phyloP scores from a whole-genome alignment of 2,329 filamentous ascomycete genomes.

The Scolecobasidium constrictum region DNA sequence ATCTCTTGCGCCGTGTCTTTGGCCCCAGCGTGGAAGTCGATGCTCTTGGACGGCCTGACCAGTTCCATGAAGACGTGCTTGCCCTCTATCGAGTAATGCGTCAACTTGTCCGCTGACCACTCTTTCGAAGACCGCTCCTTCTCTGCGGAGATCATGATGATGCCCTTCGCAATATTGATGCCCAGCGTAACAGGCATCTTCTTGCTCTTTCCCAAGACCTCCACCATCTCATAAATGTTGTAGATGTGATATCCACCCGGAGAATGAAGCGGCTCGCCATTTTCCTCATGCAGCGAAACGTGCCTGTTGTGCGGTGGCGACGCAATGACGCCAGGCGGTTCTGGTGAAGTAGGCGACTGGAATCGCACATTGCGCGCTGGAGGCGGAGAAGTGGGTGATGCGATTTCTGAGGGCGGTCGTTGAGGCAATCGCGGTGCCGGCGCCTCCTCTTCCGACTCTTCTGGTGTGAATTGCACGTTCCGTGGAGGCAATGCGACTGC shows the following conservation, averaged over 20 bases:
- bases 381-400: slow-evolving; percentile 33
- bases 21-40: slow-evolving; percentile 93
- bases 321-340: slow-evolving; percentile 29
- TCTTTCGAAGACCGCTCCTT: slow-evolving; percentile 76
- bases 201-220: slow-evolving; percentile 92
- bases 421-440: slow-evolving; percentile 51
- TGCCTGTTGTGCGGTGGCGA: slow-evolving; percentile 47
- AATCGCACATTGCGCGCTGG: slow-evolving; percentile 22
- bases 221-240: slow-evolving; percentile 95
- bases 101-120: slow-evolving; percentile 90
- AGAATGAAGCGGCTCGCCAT: slow-evolving; percentile 38
- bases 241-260: slow-evolving; percentile 87
- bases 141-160: slow-evolving; percentile 84
- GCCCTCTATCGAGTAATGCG: slow-evolving; percentile 94
- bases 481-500: slow-evolving; percentile 36
- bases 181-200: slow-evolving; percentile 97
- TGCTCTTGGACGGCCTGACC: slow-evolving; percentile 80
- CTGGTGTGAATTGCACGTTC: slow-evolving; percentile 48
- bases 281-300: slow-evolving; percentile 28
- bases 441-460: slow-evolving; percentile 56
- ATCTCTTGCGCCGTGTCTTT: slow-evolving; percentile 97
- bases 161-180: slow-evolving; percentile 80
- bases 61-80: slow-evolving; percentile 97
- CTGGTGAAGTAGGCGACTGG: not conserved
- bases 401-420: slow-evolving; percentile 47